Evolutionary conservation across 2,329 filamentous ascomycete genomes (phyloP).

Genomic region (Reticulascus tulasneorum): DNA sequence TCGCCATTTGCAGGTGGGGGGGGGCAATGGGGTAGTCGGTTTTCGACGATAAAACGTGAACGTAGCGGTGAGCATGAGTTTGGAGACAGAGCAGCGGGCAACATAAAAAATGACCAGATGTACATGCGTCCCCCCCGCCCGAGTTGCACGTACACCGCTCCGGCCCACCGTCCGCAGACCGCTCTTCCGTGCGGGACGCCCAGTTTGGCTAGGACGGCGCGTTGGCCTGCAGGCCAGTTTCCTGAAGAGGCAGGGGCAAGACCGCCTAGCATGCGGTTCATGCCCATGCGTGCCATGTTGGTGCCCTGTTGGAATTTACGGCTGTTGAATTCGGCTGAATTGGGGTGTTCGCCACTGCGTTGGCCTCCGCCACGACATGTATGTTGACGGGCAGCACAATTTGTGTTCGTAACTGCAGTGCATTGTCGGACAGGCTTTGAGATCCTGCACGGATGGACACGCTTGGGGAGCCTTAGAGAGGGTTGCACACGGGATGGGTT

Average conservation of each 20-base stretch:
- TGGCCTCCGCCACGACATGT: too few relatives aligned
- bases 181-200: constrained; percentile 36
- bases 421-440: too few relatives aligned
- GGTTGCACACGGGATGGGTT: too few relatives aligned
- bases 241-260: constrained; percentile 56
- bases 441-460: too few relatives aligned
- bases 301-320: too few relatives aligned
- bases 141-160: constrained; percentile 33
- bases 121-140: constrained; percentile 32
- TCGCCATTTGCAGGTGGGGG: neutral
- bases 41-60: constrained; percentile 1
- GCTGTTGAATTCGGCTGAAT: too few relatives aligned
- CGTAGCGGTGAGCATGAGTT: constrained; percentile 5
- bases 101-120: neutral
- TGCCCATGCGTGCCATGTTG: too few relatives aligned
- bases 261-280: constrained; percentile 78
- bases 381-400: too few relatives aligned
- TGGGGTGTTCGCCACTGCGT: too few relatives aligned
- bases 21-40: constrained; percentile 2
- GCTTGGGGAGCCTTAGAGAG: too few relatives aligned
- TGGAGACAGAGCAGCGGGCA: neutral
- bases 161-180: constrained; percentile 24
- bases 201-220: constrained; percentile 66
- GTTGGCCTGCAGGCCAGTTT: constrained; percentile 67
- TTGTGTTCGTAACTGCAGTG: too few relatives aligned